Percentiles rank a stretch among this genome's conserved stretches.
Evolutionary conservation across 805 yeast species (phyloP).

Genomic region (Brettanomyces sp.): DNA sequence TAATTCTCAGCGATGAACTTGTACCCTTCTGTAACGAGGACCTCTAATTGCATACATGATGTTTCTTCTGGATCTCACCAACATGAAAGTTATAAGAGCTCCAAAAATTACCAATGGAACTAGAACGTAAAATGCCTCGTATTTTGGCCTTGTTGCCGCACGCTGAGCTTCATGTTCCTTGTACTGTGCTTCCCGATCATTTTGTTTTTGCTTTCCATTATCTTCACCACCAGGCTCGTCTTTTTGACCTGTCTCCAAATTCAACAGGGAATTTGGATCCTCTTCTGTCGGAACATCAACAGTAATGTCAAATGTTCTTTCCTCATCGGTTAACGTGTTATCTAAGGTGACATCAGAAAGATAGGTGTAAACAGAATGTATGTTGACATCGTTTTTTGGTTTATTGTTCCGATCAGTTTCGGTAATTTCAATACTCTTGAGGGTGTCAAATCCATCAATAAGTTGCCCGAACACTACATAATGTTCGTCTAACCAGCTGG

Average conservation of each 20-base stretch:
- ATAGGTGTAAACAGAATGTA: conserved; percentile 18
- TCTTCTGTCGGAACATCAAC: not conserved
- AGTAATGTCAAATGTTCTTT: not conserved
- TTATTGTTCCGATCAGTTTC: conserved; percentile 31
- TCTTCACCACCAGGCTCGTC: not conserved
- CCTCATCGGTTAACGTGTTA: conserved; percentile 1
- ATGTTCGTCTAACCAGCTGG: conserved; percentile 43
- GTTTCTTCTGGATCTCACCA: conserved; percentile 12
- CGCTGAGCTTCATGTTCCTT: not conserved
- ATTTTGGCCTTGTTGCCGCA: not conserved
- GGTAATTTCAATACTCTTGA: conserved; percentile 50
- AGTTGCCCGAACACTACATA: conserved; percentile 80
- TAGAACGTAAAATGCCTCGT: conserved; percentile 6
- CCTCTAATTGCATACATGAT: conserved; percentile 16
- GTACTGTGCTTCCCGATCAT: not conserved
- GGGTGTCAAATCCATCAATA: conserved; percentile 53
- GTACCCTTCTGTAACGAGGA: conserved; percentile 23
- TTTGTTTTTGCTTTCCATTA: not conserved
- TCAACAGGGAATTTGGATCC: not conserved
- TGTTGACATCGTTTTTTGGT: conserved; percentile 36
- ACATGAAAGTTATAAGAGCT: conserved; percentile 5
- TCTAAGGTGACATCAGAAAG: conserved; percentile 1
- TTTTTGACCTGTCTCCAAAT: not conserved
- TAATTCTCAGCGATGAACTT: conserved; percentile 1
- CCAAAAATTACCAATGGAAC: conserved; percentile 9